These are phyloP conservation scores for Clitopilus hobsonii DNA, from an alignment of 768 basidiomycete genomes.

Conservation along the genomic window DNA sequence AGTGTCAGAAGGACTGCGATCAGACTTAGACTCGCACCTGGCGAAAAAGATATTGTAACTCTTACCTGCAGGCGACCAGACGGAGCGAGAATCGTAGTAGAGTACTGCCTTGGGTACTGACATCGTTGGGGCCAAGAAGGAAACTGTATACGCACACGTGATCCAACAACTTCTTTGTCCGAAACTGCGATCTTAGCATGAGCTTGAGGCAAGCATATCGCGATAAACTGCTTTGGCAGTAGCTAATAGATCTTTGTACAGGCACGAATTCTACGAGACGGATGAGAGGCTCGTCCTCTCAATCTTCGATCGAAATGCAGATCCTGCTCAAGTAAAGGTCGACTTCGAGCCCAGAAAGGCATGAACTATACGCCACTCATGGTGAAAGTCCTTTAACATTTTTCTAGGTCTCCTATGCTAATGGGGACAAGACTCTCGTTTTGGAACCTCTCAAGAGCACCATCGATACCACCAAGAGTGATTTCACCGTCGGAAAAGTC, in stretches of 20 bases:
- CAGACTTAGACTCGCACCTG: not conserved
- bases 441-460: conserved; percentile 81
- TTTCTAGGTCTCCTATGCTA: conserved; percentile 49
- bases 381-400: not conserved
- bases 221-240: conserved; percentile 1
- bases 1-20: conserved; percentile 49
- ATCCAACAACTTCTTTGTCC: conserved; percentile 1
- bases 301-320: conserved; percentile 74
- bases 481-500: conserved; percentile 71
- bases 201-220: not conserved
- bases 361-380: conserved; percentile 7
- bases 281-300: conserved; percentile 71
- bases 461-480: conserved; percentile 61
- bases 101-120: conserved; percentile 69
- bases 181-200: not conserved
- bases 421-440: conserved; percentile 66
- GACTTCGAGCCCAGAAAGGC: conserved; percentile 65
- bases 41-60: conserved; percentile 13
- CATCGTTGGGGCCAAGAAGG: conserved; percentile 18
- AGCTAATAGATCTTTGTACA: conserved; percentile 18
- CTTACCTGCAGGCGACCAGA: conserved; percentile 68
- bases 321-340: conserved; percentile 58
- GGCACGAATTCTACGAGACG: conserved; percentile 87
- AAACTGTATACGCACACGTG: conserved; percentile 6
- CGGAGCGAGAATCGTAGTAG: conserved; percentile 57